These are phyloP conservation scores for Bertia moriformis DNA, from an alignment of 2,329 filamentous ascomycete genomes.

Conservation along the genomic window DNA sequence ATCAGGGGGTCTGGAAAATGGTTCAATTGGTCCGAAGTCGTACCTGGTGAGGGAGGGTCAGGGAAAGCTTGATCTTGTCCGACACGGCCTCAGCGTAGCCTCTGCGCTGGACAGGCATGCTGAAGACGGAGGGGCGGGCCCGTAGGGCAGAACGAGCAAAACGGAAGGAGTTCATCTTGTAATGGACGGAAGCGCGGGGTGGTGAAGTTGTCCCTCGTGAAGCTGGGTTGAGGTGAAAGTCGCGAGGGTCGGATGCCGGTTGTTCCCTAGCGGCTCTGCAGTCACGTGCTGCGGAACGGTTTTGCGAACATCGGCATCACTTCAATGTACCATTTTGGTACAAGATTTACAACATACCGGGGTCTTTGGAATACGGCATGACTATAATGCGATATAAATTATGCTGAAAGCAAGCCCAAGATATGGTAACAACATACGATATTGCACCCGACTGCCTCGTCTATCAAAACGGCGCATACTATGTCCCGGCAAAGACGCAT, in stretches of 20 bases:
- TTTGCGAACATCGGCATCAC: too few species aligned
- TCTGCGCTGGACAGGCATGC: conserved; percentile 67
- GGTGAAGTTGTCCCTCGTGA: not conserved
- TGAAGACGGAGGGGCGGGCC: conserved; percentile 64
- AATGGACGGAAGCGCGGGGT: not conserved
- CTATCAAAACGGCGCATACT: too few species aligned
- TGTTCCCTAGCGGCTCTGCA: conserved; percentile 1
- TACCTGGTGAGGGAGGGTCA: conserved; percentile 90
- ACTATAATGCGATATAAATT: too few species aligned
- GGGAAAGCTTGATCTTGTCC: conserved; percentile 96
- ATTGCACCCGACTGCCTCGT: too few species aligned
- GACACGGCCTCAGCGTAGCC: conserved; percentile 78
- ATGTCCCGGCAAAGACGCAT: too few species aligned
- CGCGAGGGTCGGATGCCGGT: not conserved
- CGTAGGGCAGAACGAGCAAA: conserved; percentile 80
- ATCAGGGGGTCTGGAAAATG: too few species aligned
- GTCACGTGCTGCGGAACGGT: too few species aligned
- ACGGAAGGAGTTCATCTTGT: conserved; percentile 84
- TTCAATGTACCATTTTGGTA: too few species aligned
- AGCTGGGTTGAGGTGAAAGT: not conserved
- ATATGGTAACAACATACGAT: too few species aligned
- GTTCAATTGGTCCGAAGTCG: not conserved
- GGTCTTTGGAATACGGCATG: too few species aligned
- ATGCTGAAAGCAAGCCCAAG: too few species aligned
- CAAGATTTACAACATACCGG: too few species aligned